Evolutionary conservation across 148 eudicot species (phyloP), one percentile per base, ranked within the genome.

Genomic region (Rhododendron kiyosumense): DNA sequence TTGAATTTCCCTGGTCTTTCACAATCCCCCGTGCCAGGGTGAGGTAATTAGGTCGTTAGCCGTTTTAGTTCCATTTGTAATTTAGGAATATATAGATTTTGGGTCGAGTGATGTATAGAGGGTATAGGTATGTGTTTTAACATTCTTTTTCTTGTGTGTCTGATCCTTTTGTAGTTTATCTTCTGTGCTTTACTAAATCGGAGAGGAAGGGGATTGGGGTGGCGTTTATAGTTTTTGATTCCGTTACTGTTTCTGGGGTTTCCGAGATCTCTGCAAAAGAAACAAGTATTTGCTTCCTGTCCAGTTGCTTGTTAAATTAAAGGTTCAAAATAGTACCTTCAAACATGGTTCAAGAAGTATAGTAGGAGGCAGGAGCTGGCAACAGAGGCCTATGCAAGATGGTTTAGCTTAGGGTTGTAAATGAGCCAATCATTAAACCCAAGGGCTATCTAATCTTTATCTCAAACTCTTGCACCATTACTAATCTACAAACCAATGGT

Each of bases 101-200:
- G 80, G 71, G 78, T 73, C 38, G 78, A 69, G 24, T 4, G 51
- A 54, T 86, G 87, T 86, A 86, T 82, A 86, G 85, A 24, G 74
- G 73, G 85, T 86, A 86, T 86, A 86, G 81, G 67, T 22, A 32
- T 20, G 65, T 41, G 32, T 86, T 86, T 86, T 30, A 48, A 24
- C 79, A 67, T 48, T 65, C 13, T 46, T 48, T 86, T 77, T 63
- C 41, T 26, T 13, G 18, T 3, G 65, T 32, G 18, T 46, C 20
- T 46, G 59, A 65, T 69, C 67, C 51, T 45, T 52, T 51, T 80
- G 15, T 81, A 28, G 65, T 36, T 80, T 2, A 24, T 59, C 24
- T 81, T 79, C 11, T 28, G 38, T 63, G 61, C 43, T 24, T 77
- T 77, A 77, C 14, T 77, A n/a, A 77, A 22, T 28, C 20, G n/a